Percentiles rank a stretch among this genome's conserved stretches.
phyloP scores from a whole-genome alignment of 345 rosid species.

The Pistacia atlantica region DNA sequence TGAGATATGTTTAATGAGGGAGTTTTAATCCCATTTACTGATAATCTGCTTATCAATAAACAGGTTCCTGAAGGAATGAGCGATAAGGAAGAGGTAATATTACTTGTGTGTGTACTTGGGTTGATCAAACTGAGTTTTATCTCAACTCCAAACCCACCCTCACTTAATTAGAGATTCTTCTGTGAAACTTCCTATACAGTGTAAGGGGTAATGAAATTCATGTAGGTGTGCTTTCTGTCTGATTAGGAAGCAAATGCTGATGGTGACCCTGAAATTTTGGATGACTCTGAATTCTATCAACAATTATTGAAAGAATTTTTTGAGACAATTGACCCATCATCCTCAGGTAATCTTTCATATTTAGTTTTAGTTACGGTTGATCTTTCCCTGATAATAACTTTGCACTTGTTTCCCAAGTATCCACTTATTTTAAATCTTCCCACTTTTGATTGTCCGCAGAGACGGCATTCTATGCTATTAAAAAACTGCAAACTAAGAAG shows the following conservation, averaged over 20 bases:
- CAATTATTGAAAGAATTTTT: slow-evolving; percentile 83
- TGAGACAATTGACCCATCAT: slow-evolving; percentile 70
- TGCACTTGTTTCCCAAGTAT: background rate
- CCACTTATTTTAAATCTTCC: background rate
- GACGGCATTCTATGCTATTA: slow-evolving; percentile 67
- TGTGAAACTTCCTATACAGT: background rate
- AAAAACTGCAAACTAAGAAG: slow-evolving; percentile 75
- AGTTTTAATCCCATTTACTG: slow-evolving; percentile 7
- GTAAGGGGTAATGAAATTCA: background rate
- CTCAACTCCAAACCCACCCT: background rate
- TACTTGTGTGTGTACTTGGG: background rate
- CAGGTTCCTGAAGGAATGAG: slow-evolving; percentile 37
- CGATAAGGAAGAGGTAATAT: slow-evolving; percentile 52
- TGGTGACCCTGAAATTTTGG: slow-evolving; percentile 88
- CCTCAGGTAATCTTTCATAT: slow-evolving; percentile 49
- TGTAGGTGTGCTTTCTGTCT: background rate
- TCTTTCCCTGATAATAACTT: background rate
- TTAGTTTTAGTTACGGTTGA: background rate
- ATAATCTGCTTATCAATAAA: slow-evolving; percentile 16
- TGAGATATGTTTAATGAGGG: background rate
- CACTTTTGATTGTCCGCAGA: slow-evolving; percentile 42
- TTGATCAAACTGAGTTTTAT: background rate
- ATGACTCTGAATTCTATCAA: slow-evolving; percentile 88
- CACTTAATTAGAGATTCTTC: background rate
- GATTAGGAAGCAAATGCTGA: slow-evolving; percentile 55